A percentile compares a stretch with the other conserved stretches of the same genome.
Evolutionary conservation across 129 eudicot species (phyloP).

Genomic region (Flaveria robusta): DNA sequence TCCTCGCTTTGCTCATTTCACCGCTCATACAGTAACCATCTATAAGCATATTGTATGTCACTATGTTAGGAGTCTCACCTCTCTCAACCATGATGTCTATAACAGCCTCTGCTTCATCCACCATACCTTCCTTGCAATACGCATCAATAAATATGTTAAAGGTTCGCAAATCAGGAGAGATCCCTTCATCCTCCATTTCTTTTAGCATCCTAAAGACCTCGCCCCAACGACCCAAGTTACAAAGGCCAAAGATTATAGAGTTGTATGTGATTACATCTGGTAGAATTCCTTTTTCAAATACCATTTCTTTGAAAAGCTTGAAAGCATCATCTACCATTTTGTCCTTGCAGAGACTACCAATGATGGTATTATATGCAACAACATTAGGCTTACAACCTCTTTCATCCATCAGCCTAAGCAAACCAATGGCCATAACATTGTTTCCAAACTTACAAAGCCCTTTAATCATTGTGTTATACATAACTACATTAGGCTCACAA

Average conservation of each 20-base stretch:
- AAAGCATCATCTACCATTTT: slow-evolving; percentile 23
- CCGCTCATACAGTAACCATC: not conserved
- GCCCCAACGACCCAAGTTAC: slow-evolving; percentile 26
- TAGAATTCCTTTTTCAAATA: not conserved
- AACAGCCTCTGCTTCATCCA: not conserved
- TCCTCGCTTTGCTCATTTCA: not conserved
- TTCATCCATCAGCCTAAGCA: slow-evolving; percentile 15
- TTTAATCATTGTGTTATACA: slow-evolving; percentile 8
- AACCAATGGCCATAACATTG: not conserved
- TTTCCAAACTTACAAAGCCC: slow-evolving; percentile 23
- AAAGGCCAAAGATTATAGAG: slow-evolving; percentile 23
- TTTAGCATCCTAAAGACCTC: slow-evolving; percentile 19
- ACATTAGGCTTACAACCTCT: slow-evolving; percentile 14
- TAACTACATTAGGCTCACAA: slow-evolving; percentile 8
- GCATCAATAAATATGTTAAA: slow-evolving; percentile 7
- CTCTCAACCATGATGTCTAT: not conserved
- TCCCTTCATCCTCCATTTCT: slow-evolving; percentile 18
- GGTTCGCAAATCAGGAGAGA: slow-evolving; percentile 8
- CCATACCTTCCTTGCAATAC: slow-evolving; percentile 13
- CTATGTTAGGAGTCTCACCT: not conserved
- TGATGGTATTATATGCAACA: slow-evolving; percentile 12
- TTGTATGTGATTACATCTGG: not conserved
- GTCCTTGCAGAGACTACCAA: slow-evolving; percentile 26
- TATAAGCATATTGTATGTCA: not conserved
- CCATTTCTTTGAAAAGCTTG: slow-evolving; percentile 7